Evolutionary conservation across 805 yeast genomes (phyloP).

Genomic region (Ogataea thermomethanolica): DNA sequence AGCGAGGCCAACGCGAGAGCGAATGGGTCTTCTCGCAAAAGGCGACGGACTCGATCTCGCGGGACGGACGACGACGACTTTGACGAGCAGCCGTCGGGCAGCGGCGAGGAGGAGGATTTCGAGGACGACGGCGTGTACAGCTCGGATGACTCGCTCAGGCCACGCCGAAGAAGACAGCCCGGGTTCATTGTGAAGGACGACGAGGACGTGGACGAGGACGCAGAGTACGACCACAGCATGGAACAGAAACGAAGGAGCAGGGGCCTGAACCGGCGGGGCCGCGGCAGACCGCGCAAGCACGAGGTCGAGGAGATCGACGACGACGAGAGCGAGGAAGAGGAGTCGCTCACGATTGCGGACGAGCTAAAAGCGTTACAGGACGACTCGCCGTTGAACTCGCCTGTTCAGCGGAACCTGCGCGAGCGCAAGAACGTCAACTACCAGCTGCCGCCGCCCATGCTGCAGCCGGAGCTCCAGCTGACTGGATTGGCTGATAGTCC

Average conservation of each 20-base stretch:
- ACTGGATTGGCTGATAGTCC: slow-evolving; percentile 1
- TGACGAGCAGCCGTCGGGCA: slow-evolving; percentile 9
- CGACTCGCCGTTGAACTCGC: slow-evolving; percentile 49
- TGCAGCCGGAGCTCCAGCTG: slow-evolving; percentile 36
- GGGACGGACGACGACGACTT: slow-evolving; percentile 30
- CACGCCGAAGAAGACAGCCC: slow-evolving; percentile 19
- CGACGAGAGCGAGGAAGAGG: slow-evolving; percentile 16
- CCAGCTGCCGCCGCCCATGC: slow-evolving; percentile 77
- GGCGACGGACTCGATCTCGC: slow-evolving; percentile 13
- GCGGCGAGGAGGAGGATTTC: slow-evolving; percentile 23
- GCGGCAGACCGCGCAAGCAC: slow-evolving; percentile 10
- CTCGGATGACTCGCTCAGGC: slow-evolving; percentile 21
- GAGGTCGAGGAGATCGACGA: slow-evolving; percentile 11
- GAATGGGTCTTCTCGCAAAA: slow-evolving; percentile 9
- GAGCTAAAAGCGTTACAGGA: slow-evolving; percentile 66
- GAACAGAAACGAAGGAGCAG: slow-evolving; percentile 3
- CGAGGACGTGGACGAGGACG: slow-evolving; percentile 23
- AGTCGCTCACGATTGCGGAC: slow-evolving; percentile 45
- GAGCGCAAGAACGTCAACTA: slow-evolving; percentile 75
- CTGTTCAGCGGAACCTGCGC: slow-evolving; percentile 50
- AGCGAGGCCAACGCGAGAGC: slow-evolving; percentile 20
- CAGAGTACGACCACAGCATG: slow-evolving; percentile 15
- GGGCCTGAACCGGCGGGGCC: slow-evolving; percentile 10
- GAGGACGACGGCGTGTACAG: slow-evolving; percentile 20
- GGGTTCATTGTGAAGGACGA: slow-evolving; percentile 28